A percentile compares a stretch with the other conserved stretches of the same genome.
phyloP scores from a whole-genome alignment of 345 rosid genomes.

The Jatropha curcas region DNA sequence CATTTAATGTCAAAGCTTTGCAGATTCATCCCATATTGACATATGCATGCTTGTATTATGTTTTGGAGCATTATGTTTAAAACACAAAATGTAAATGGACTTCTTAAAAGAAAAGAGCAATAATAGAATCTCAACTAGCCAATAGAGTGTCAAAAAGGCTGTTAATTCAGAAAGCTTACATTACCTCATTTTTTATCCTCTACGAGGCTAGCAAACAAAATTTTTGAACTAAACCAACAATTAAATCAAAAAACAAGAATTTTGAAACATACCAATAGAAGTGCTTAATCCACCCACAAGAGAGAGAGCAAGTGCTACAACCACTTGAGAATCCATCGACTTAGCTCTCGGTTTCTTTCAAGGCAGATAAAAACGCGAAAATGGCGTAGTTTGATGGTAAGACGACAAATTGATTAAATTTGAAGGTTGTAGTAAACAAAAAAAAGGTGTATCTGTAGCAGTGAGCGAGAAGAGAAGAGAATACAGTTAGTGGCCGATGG shows the following conservation, averaged over 20 bases:
- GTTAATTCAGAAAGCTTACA: too few species aligned
- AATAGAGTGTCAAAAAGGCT: not conserved
- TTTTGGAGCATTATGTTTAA: too few species aligned
- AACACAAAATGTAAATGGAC: too few species aligned
- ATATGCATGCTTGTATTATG: not conserved
- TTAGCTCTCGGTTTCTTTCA: too few species aligned
- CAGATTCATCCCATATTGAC: not conserved
- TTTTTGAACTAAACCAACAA: not conserved
- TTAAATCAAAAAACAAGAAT: not conserved
- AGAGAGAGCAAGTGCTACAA: slow-evolving; percentile 32
- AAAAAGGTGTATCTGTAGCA: not conserved
- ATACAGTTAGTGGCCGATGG: slow-evolving; percentile 1
- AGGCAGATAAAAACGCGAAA: too few species aligned
- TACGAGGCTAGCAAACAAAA: too few species aligned
- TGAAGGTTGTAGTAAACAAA: too few species aligned
- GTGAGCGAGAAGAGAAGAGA: too few species aligned
- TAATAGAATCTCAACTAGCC: not conserved
- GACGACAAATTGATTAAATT: not conserved
- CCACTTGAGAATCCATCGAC: slow-evolving; percentile 70
- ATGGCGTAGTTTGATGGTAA: not conserved
- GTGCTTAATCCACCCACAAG: slow-evolving; percentile 39
- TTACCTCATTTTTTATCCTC: too few species aligned
- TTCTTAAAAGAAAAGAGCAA: not conserved
- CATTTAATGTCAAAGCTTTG: not conserved
- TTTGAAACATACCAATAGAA: slow-evolving; percentile 27